phyloP scores from a whole-genome alignment of 345 rosid genomes.

The Euclidium syriacum region DNA sequence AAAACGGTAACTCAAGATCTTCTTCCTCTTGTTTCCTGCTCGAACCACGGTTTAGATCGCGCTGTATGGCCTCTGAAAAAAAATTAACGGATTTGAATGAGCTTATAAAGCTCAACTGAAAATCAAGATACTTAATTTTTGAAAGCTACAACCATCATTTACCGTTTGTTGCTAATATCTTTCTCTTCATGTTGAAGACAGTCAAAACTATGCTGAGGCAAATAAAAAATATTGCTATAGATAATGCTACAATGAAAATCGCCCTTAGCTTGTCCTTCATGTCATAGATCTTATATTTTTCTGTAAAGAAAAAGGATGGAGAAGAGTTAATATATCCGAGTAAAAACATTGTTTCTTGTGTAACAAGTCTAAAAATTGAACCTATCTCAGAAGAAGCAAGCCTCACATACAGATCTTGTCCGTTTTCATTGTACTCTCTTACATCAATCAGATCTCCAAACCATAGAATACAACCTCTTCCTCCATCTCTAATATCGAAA shows the following conservation, averaged over 20 bases:
- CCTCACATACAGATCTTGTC: conserved; percentile 69
- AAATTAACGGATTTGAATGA: neutral
- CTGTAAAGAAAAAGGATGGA: neutral
- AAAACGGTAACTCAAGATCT: conserved; percentile 25
- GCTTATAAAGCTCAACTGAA: neutral
- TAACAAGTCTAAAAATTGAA: conserved; percentile 1
- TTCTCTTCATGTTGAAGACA: conserved; percentile 12
- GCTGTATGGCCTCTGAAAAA: conserved; percentile 8
- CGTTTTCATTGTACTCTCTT: conserved; percentile 39
- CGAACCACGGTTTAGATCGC: conserved; percentile 9
- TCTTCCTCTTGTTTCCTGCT: conserved; percentile 21
- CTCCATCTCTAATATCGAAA: conserved; percentile 36
- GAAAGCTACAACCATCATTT: neutral
- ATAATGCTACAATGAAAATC: conserved; percentile 14
- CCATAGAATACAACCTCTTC: conserved; percentile 52
- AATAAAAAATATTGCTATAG: conserved; percentile 12
- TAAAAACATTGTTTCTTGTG: conserved; percentile 2
- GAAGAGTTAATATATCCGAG: neutral
- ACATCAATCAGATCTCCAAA: conserved; percentile 41
- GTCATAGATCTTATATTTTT: neutral
- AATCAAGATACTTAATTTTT: neutral
- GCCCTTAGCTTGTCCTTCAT: conserved; percentile 12
- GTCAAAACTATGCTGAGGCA: conserved; percentile 6
- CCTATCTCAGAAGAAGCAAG: conserved; percentile 42
- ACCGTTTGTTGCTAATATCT: conserved; percentile 19